A percentile compares a stretch with the other conserved stretches of the same genome.
These are phyloP conservation scores for Linnemannia elongata DNA, from an alignment of 192 early-diverging fungal species.

Conservation along the genomic window DNA sequence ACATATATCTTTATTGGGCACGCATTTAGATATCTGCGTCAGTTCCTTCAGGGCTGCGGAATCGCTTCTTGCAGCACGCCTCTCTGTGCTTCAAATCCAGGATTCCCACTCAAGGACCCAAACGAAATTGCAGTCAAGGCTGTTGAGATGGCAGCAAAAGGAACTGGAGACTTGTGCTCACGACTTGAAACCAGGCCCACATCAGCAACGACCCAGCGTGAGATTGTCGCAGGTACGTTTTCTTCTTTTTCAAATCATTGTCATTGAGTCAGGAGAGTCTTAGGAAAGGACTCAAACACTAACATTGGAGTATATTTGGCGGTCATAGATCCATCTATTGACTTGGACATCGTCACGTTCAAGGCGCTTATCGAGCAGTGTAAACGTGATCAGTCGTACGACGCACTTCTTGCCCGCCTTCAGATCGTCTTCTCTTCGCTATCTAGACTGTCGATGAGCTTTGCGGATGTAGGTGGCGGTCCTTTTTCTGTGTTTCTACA, in stretches of 20 bases:
- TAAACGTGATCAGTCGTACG: slow-evolving; percentile 33
- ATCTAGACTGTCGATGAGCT: slow-evolving; percentile 49
- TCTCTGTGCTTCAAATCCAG: slow-evolving; percentile 37
- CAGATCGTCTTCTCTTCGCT: slow-evolving; percentile 48
- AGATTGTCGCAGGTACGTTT: slow-evolving; percentile 39
- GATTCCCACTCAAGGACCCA: slow-evolving; percentile 32
- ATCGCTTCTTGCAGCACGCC: slow-evolving; percentile 21
- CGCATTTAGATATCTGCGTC: slow-evolving; percentile 35
- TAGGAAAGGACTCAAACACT: neutral
- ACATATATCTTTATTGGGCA: neutral
- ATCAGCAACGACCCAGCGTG: slow-evolving; percentile 16
- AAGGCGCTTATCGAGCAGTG: slow-evolving; percentile 42
- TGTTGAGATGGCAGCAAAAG: slow-evolving; percentile 25
- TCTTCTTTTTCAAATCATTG: neutral
- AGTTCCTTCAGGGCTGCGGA: slow-evolving; percentile 50
- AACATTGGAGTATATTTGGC: neutral
- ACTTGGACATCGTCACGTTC: slow-evolving; percentile 47
- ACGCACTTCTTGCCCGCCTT: slow-evolving; percentile 20
- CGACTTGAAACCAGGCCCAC: slow-evolving; percentile 11
- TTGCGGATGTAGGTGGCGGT: slow-evolving; percentile 39
- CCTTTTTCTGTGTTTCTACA: neutral
- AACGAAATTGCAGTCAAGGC: slow-evolving; percentile 43
- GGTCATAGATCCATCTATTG: slow-evolving; percentile 24
- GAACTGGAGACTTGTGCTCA: slow-evolving; percentile 29
- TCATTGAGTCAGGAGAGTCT: no score